These are phyloP conservation scores for Eucalyptus curtisii DNA, from an alignment of 345 rosid species.

Conservation along the genomic window DNA sequence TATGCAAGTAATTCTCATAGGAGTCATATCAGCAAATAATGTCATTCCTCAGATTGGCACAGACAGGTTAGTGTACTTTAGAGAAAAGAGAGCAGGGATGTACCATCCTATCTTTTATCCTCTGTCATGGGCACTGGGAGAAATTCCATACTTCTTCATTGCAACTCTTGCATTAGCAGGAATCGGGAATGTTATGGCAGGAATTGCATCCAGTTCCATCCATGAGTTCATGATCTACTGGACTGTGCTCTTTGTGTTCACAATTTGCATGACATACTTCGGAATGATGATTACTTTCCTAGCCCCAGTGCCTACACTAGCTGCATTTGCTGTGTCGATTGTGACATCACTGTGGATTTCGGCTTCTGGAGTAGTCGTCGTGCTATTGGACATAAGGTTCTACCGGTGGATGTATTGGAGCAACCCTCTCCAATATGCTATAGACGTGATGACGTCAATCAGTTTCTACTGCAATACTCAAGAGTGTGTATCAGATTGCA, in stretches of 20 bases:
- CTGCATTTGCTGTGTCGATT: slow-evolving; percentile 22
- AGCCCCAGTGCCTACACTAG: slow-evolving; percentile 20
- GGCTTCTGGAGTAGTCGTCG: slow-evolving; percentile 15
- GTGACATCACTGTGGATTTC: slow-evolving; percentile 15
- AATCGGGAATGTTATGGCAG: slow-evolving; percentile 18
- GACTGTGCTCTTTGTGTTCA: slow-evolving; percentile 13
- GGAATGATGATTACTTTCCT: slow-evolving; percentile 32
- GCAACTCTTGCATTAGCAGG: slow-evolving; percentile 16
- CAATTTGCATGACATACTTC: slow-evolving; percentile 8
- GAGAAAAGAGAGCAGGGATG: slow-evolving; percentile 21
- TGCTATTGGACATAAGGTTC: slow-evolving; percentile 10
- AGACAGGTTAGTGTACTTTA: slow-evolving; percentile 14
- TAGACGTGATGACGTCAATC: slow-evolving; percentile 1
- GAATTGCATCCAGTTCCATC: slow-evolving; percentile 3
- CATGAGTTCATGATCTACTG: slow-evolving; percentile 10
- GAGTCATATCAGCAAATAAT: slow-evolving; percentile 18
- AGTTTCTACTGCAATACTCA: slow-evolving; percentile 5
- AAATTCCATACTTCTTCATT: slow-evolving; percentile 14
- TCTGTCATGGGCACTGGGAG: slow-evolving; percentile 19
- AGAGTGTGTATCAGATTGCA: slow-evolving; percentile 1
- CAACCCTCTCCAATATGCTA: slow-evolving; percentile 15
- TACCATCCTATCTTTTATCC: slow-evolving; percentile 25
- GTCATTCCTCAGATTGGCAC: slow-evolving; percentile 20
- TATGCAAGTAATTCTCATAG: slow-evolving; percentile 22
- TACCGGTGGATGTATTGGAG: slow-evolving; percentile 20